Percentiles rank a stretch among this genome's conserved stretches.
Conservation (phyloP, 306 rosid genomes). For the Canavalia gladiata region DNA sequence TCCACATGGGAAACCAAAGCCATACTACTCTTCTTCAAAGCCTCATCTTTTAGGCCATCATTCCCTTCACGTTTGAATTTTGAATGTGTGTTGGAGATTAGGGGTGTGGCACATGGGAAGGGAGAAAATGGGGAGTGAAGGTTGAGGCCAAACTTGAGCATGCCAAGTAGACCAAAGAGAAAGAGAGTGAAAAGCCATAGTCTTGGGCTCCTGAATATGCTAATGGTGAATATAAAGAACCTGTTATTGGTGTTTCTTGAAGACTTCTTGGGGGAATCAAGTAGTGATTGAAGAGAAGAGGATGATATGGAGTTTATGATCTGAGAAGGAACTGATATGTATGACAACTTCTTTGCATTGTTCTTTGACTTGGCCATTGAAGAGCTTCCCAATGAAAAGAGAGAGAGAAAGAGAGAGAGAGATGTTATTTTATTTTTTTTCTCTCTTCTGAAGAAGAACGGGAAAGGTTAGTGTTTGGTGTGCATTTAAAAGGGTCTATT, state of each 20-base stretch:
- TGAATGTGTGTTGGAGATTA: slow-evolving; percentile 47
- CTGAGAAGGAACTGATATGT: slow-evolving; percentile 97
- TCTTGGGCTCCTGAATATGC: slow-evolving; percentile 54
- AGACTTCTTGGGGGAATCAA: slow-evolving; percentile 83
- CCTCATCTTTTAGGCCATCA: slow-evolving; percentile 41
- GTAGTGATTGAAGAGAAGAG: slow-evolving; percentile 84
- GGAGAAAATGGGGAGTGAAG: slow-evolving; percentile 58
- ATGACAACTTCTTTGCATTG: slow-evolving; percentile 68
- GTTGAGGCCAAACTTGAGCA: slow-evolving; percentile 65
- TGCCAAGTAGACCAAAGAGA: slow-evolving; percentile 69
- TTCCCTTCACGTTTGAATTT: slow-evolving; percentile 41
- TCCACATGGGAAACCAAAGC: slow-evolving; percentile 53
- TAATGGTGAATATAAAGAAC: slow-evolving; percentile 42
- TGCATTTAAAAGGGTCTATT: slow-evolving; percentile 3
- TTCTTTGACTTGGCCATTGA: slow-evolving; percentile 80
- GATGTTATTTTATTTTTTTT: neutral
- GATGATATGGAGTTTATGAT: slow-evolving; percentile 85
- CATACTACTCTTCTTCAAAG: slow-evolving; percentile 7
- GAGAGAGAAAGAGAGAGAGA: neutral
- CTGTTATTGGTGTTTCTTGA: slow-evolving; percentile 49
- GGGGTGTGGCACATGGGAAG: slow-evolving; percentile 63
- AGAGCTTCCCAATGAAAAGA: neutral
- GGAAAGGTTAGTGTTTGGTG: neutral
- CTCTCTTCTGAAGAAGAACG: slow-evolving; percentile 22
- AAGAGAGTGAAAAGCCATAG: slow-evolving; percentile 70